phyloP scores from a whole-genome alignment of 768 basidiomycete genomes.

The Porpolomopsis calyptriformis region DNA sequence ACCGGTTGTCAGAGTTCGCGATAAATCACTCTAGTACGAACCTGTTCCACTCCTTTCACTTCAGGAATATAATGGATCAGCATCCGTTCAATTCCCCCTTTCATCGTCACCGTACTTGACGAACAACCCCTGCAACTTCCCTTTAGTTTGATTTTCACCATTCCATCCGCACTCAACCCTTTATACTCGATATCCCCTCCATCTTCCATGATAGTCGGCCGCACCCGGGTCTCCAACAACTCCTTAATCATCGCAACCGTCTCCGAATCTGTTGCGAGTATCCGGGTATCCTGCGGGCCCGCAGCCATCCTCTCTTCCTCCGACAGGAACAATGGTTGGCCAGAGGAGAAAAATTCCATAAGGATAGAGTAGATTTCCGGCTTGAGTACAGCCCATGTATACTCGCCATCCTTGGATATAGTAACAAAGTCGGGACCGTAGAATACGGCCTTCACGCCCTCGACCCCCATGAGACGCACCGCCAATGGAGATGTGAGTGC shows the following conservation, averaged over 20 bases:
- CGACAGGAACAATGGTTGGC: conserved; percentile 73
- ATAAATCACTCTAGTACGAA: conserved; percentile 19
- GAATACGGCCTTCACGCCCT: conserved; percentile 82
- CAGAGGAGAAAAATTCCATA: conserved; percentile 98
- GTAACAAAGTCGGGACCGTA: conserved; percentile 99
- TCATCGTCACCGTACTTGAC: conserved; percentile 89
- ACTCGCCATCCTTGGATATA: conserved; percentile 81
- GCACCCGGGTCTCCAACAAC: conserved; percentile 83
- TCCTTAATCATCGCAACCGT: conserved; percentile 99
- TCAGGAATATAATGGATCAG: conserved; percentile 98
- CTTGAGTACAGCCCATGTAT: conserved; percentile 83
- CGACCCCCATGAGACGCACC: conserved; percentile 85
- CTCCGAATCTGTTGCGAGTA: conserved; percentile 90
- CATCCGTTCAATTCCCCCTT: conserved; percentile 97
- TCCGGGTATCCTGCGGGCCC: conserved; percentile 87
- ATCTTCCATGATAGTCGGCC: conserved; percentile 98
- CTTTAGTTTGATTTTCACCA: conserved; percentile 86
- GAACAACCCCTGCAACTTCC: conserved; percentile 95
- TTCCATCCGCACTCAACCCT: conserved; percentile 75
- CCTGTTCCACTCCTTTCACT: conserved; percentile 87
- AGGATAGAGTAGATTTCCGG: conserved; percentile 93
- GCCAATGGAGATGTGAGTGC: conserved; percentile 92
- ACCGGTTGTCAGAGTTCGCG: conserved; percentile 4
- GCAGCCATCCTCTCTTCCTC: conserved; percentile 70
- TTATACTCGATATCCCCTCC: conserved; percentile 97